Base-by-base conservation (phyloP, 2,329 filamentous ascomycete genomes). In the Botryosphaeria dothidea region DNA sequence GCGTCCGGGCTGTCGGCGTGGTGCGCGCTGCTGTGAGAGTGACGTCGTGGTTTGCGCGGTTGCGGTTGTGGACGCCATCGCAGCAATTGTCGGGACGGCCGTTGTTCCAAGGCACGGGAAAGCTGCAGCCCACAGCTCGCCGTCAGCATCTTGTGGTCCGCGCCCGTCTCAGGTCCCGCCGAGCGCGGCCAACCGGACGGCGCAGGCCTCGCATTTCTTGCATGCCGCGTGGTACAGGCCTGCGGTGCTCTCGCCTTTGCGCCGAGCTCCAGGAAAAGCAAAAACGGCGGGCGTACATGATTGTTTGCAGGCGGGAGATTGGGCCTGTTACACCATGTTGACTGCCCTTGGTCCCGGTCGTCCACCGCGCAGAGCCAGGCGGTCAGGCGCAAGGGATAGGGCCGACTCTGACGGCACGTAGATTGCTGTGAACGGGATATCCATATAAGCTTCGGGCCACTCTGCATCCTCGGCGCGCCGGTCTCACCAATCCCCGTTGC, bases 21-120 rank as follows among this genome's bases (percentile, higher is more conserved):
- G 27, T 23, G 49, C 7, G 17, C 27, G 6, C 27, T 36, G 19
- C 5, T 15, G 56, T 21, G 41, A n/a, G 23, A 38, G 56, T 60
- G 56, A 60, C 56, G 56, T 60, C 56, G 56, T 60, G 41, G 56
- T 31, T 45, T 27, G 54, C 23, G 54, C 54, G 54, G 54, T 43
- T 43, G 54, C 36, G 36, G 56, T 46, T 19, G 38, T 52, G 43
- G 21, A 25, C 51, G 62, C 51, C 62, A 57, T 58, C 51, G 54
- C 51, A 29, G 41, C 51, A 15, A 41, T 54, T 58, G 62, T 65
- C 51, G 62, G 62, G 62, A 41, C 62, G 51, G 45, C 62, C 62
- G 62, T 65, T 65, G 62, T 58, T 65, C 62, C 62, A 65, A 65
- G 19, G 51, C 52, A 58, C 62, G 49, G 62, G 62, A 65, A 65